phyloP scores from a whole-genome alignment of 352 stramenopile genomes.

The Thraustotheca clavata region DNA sequence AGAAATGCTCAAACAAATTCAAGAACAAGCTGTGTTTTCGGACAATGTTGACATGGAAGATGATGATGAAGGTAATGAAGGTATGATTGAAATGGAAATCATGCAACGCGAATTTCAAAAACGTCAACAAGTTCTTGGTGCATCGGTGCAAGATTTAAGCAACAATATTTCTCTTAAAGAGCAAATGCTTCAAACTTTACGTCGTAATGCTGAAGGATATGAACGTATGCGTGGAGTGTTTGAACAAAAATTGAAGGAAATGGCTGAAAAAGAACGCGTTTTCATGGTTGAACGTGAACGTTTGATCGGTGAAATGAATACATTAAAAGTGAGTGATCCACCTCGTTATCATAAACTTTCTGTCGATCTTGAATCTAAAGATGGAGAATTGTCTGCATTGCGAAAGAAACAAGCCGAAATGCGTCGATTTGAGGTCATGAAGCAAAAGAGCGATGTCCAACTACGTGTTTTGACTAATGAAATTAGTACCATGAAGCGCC shows the following conservation, averaged over 20 bases:
- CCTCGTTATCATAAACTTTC: conserved; percentile 41
- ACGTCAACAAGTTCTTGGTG: conserved; percentile 64
- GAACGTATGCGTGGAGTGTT: conserved; percentile 77
- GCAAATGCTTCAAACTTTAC: conserved; percentile 72
- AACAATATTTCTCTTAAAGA: conserved; percentile 83
- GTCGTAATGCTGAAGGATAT: conserved; percentile 71
- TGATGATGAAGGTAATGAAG: conserved; percentile 12
- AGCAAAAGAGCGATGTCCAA: conserved; percentile 85
- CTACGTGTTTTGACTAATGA: conserved; percentile 67
- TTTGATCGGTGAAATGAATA: conserved; percentile 37
- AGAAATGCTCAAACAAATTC: conserved; percentile 58
- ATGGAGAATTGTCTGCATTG: conserved; percentile 54
- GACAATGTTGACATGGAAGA: neutral
- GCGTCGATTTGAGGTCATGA: conserved; percentile 69
- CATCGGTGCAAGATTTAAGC: conserved; percentile 67
- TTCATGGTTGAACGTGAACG: conserved; percentile 43
- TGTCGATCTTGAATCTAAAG: conserved; percentile 68
- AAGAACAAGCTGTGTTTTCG: neutral
- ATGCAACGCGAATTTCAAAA: conserved; percentile 75
- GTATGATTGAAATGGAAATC: conserved; percentile 45
- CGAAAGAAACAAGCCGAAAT: conserved; percentile 80
- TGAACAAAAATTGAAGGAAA: conserved; percentile 74
- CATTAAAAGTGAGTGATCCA: conserved; percentile 25
- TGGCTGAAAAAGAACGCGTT: conserved; percentile 60
- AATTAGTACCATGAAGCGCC: conserved; percentile 81